These are phyloP conservation scores for Exophiala spinifera DNA, from an alignment of 2,329 filamentous ascomycete species.

Conservation along the genomic window DNA sequence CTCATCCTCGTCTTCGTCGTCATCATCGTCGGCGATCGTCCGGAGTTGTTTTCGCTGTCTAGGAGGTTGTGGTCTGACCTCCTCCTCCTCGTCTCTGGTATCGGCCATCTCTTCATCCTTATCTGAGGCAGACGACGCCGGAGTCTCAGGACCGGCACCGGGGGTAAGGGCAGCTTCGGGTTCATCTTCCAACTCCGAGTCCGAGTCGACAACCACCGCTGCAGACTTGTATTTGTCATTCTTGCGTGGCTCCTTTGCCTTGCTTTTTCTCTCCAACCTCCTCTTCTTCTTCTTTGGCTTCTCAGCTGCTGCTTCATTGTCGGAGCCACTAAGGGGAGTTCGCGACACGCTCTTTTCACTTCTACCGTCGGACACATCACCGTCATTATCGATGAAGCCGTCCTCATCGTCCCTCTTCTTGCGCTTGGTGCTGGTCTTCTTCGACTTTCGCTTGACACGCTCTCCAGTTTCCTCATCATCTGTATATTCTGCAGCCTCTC, in stretches of 20 bases:
- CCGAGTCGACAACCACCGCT: conserved; percentile 77
- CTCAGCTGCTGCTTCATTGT: conserved; percentile 26
- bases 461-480: conserved; percentile 80
- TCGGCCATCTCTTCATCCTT: conserved; percentile 20
- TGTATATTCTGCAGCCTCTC: conserved; percentile 74
- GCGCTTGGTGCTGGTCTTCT: conserved; percentile 57
- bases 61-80: conserved; percentile 18
- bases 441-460: conserved; percentile 71
- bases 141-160: conserved; percentile 19
- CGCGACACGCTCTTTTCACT: conserved; percentile 24
- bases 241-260: conserved; percentile 32
- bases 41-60: conserved; percentile 29
- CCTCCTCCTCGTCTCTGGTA: conserved; percentile 20
- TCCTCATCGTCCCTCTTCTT: conserved; percentile 40
- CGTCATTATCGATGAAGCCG: conserved; percentile 37
- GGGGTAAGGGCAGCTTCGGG: conserved; percentile 22
- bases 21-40: conserved; percentile 30
- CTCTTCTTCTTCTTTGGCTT: conserved; percentile 56
- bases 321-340: conserved; percentile 25
- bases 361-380: conserved; percentile 23
- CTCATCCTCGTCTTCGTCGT: conserved; percentile 30
- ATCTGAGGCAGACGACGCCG: conserved; percentile 16
- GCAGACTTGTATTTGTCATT: conserved; percentile 76
- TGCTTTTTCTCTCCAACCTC: conserved; percentile 55
- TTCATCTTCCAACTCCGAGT: conserved; percentile 53